Evolutionary conservation across 306 rosid genomes (phyloP), one percentile per base, ranked within the genome.

Genomic region (Lathyrus tuberosus): DNA sequence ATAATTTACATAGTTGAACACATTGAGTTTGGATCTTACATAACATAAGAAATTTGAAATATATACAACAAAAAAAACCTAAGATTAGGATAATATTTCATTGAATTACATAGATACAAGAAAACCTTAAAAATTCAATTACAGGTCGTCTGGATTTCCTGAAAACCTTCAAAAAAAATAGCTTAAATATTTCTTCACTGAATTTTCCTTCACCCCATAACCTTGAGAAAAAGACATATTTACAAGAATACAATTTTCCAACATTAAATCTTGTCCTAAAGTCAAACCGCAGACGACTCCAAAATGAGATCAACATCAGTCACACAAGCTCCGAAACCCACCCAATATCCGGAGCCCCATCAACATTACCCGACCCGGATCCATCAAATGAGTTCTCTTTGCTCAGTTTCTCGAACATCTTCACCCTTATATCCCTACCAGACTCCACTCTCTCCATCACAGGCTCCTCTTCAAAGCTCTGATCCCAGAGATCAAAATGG

Each of bases 391-490:
- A 83, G n/a, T 94, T 94, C 70, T 90, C 96, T 56, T 87, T 81
- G 63, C 97, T 90, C 48, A 94, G 70, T 41, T 76, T 94, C 86
- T 88, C 91, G n/a, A 94, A 84, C 98, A 94, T 94, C 81, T 71
- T 83, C 0, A 82, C 87, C 65, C 98, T 54, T n/a, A 94, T 59
- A 13, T 59, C 83, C 48, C 97, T 83, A 1, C 98, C 98, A 0
- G 98, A 94, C 75, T 94, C 98, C 0, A 94, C 98, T 75, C 98
- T 81, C 77, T 90, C 97, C 98, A 94, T 94, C 10, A 80, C 86
- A 0, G 95, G 91, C 84, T 88, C 98, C 79, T 94, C 98, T 79
- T 81, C 88, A 4, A 78, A 70, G 0, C 77, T 49, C 71, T 62
- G 73, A 0, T 88, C 96, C 69, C 80, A 83, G 8, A 73, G 2